These are phyloP conservation scores for Adansonia madagascariensis DNA, from an alignment of 441 rosid genomes.

Conservation along the genomic window DNA sequence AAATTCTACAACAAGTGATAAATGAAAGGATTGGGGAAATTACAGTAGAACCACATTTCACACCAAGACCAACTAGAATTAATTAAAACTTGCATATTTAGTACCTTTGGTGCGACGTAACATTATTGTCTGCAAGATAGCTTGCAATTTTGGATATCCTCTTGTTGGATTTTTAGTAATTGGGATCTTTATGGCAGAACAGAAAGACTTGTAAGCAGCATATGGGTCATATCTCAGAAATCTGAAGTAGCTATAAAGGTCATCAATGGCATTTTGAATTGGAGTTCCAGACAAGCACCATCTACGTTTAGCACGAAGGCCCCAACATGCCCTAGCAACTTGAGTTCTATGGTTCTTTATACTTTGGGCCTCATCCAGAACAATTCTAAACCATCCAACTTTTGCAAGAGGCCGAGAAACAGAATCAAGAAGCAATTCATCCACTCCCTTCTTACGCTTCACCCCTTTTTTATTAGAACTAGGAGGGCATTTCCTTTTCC, in stretches of 20 bases:
- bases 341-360: slow-evolving; percentile 90
- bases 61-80: slow-evolving; percentile 11
- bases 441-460: slow-evolving; percentile 57
- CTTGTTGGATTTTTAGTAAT: slow-evolving; percentile 57
- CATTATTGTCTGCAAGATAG: slow-evolving; percentile 85
- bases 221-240: slow-evolving; percentile 89
- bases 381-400: slow-evolving; percentile 91
- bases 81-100: slow-evolving; percentile 16
- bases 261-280: slow-evolving; percentile 90
- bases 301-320: slow-evolving; percentile 91
- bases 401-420: slow-evolving; percentile 78
- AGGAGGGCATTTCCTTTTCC: slow-evolving; percentile 61
- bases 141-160: slow-evolving; percentile 81
- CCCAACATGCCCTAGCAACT: slow-evolving; percentile 97
- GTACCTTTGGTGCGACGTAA: slow-evolving; percentile 96
- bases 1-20: slow-evolving; percentile 11
- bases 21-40: slow-evolving; percentile 12
- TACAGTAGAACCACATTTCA: background rate
- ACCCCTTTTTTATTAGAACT: slow-evolving; percentile 49
- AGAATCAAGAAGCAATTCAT: slow-evolving; percentile 48
- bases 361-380: slow-evolving; percentile 94
- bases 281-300: slow-evolving; percentile 99
- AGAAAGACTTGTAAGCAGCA: slow-evolving; percentile 62
- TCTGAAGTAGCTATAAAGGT: slow-evolving; percentile 92
- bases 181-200: slow-evolving; percentile 64